Conservation (phyloP, 78 protist genomes). For the Cavenderia fasciculata region DNA sequence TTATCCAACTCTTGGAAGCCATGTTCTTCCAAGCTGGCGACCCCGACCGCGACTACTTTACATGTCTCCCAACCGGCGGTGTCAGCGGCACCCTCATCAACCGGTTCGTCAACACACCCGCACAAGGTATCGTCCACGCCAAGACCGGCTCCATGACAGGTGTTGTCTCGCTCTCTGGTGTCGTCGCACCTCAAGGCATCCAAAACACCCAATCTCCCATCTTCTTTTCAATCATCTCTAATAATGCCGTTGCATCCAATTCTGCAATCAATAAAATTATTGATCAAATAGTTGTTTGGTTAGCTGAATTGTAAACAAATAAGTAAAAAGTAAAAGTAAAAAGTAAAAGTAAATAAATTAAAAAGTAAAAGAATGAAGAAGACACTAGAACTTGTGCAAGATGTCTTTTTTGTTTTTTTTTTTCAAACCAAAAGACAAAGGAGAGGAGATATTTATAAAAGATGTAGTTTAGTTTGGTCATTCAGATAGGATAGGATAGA, state of each 20-base stretch:
- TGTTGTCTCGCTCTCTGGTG: constrained; percentile 27
- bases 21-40: constrained; percentile 37
- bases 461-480: too few relatives aligned
- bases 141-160: constrained; percentile 72
- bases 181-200: constrained; percentile 25
- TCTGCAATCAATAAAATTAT: not conserved
- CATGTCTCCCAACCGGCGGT: constrained; percentile 4
- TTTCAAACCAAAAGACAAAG: too few relatives aligned
- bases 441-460: too few relatives aligned
- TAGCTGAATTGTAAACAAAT: constrained; percentile 13
- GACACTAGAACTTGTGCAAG: too few relatives aligned
- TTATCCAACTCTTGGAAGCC: not conserved
- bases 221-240: constrained; percentile 36
- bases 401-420: too few relatives aligned
- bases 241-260: constrained; percentile 26
- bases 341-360: too few relatives aligned
- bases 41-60: constrained; percentile 29
- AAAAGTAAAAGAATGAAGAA: too few relatives aligned
- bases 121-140: constrained; percentile 35
- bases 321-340: too few relatives aligned
- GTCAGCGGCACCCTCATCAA: constrained; percentile 7
- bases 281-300: constrained; percentile 21
- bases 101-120: constrained; percentile 1
- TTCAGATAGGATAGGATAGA: too few relatives aligned
- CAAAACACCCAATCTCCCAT: not conserved